A percentile compares a stretch with the other conserved stretches of the same genome.
Conservation (phyloP, 2,329 filamentous ascomycete species). For the Fusarium staphyleae region DNA sequence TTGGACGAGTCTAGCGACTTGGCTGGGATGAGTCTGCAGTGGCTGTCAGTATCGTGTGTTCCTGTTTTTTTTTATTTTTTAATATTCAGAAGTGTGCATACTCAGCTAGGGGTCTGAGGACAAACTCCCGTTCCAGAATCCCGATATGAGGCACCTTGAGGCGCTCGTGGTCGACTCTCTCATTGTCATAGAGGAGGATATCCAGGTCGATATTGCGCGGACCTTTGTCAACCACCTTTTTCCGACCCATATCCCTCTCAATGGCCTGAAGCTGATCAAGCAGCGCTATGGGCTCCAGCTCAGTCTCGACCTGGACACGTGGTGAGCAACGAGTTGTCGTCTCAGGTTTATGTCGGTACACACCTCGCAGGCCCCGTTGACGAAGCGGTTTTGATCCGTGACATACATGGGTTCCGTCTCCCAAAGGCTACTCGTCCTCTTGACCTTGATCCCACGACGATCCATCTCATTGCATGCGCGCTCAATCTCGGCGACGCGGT, state of each 20-base stretch:
- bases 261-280: constrained; percentile 84
- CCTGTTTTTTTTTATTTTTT: too few species aligned
- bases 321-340: constrained; percentile 15
- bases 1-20: constrained; percentile 59
- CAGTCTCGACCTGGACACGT: constrained; percentile 75
- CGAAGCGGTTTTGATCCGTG: constrained; percentile 82
- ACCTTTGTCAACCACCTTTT: constrained; percentile 89
- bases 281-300: constrained; percentile 74
- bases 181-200: constrained; percentile 80
- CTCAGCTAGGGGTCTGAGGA: constrained; percentile 86
- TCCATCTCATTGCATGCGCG: constrained; percentile 82
- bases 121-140: constrained; percentile 92
- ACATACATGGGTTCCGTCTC: constrained; percentile 98
- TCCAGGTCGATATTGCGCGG: constrained; percentile 95
- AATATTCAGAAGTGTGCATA: constrained; percentile 49
- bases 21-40: constrained; percentile 60
- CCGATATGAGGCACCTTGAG: constrained; percentile 85
- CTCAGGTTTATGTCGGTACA: constrained; percentile 44
- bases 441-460: constrained; percentile 72
- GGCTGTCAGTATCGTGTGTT: constrained; percentile 1
- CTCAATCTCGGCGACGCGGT: constrained; percentile 86
- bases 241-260: constrained; percentile 78
- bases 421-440: constrained; percentile 86
- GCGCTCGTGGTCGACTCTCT: constrained; percentile 70
- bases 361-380: constrained; percentile 94